A percentile compares a stretch with the other conserved stretches of the same genome.
Evolutionary conservation across 169 alveolate genomes (phyloP).

Genomic region (Plasmodium malariae): DNA sequence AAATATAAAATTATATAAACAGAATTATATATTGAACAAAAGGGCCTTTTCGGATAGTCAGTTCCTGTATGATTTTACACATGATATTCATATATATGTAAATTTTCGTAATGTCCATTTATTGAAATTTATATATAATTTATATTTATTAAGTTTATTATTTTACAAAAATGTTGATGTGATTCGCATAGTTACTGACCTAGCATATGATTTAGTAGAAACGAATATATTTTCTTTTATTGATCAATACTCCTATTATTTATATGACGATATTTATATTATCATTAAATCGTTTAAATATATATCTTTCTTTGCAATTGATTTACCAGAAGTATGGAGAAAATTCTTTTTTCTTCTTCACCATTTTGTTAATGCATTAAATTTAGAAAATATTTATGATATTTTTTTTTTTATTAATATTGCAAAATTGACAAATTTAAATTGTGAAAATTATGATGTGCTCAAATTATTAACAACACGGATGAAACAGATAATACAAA

Average conservation of each 20-base stretch:
- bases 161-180: slow-evolving; percentile 45
- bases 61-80: slow-evolving; percentile 49
- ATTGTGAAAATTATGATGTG: slow-evolving; percentile 56
- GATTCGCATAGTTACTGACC: slow-evolving; percentile 37
- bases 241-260: slow-evolving; percentile 53
- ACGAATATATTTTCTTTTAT: slow-evolving; percentile 52
- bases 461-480: slow-evolving; percentile 23
- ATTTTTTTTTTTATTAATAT: slow-evolving; percentile 48
- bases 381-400: slow-evolving; percentile 49
- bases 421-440: slow-evolving; percentile 21
- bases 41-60: slow-evolving; percentile 1
- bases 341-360: slow-evolving; percentile 43
- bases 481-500: slow-evolving; percentile 18
- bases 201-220: slow-evolving; percentile 20
- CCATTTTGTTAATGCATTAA: slow-evolving; percentile 36
- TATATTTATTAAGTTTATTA: slow-evolving; percentile 48
- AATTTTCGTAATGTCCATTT: slow-evolving; percentile 34
- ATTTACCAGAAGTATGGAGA: slow-evolving; percentile 33
- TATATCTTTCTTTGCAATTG: slow-evolving; percentile 41
- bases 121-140: slow-evolving; percentile 24
- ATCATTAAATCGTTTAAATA: slow-evolving; percentile 48
- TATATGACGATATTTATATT: slow-evolving; percentile 54
- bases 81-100: slow-evolving; percentile 54
- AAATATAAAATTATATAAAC: not conserved
- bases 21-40: not conserved